Conservation (phyloP, 352 stramenopile genomes). For the Phytophthora sojae region DNA sequence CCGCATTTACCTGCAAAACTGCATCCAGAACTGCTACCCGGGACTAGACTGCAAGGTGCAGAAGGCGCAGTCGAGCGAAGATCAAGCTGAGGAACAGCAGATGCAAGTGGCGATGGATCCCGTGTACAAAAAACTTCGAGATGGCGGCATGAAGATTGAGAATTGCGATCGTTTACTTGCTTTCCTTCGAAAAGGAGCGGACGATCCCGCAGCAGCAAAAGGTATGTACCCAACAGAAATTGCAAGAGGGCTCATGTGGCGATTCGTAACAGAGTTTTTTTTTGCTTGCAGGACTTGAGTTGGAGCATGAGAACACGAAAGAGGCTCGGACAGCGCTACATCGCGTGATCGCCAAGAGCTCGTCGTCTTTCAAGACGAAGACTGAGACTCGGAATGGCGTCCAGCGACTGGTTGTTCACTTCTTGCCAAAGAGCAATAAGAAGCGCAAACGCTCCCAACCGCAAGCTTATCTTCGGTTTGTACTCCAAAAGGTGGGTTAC, state of each 20-base stretch:
- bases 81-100: constrained; percentile 22
- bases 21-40: constrained; percentile 81
- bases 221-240: constrained; percentile 28
- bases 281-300: constrained; percentile 43
- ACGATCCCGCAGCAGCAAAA: constrained; percentile 38
- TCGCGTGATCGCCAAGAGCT: constrained; percentile 65
- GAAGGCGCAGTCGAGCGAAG: constrained; percentile 26
- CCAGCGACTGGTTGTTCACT: constrained; percentile 64
- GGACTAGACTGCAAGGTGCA: constrained; percentile 69
- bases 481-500: constrained; percentile 66
- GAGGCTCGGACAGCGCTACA: constrained; percentile 67
- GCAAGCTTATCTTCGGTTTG: constrained; percentile 65
- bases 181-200: constrained; percentile 66
- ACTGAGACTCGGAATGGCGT: constrained; percentile 56
- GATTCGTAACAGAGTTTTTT: constrained; percentile 1
- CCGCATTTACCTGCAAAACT: constrained; percentile 74
- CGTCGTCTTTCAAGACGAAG: constrained; percentile 69
- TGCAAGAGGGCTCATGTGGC: not conserved
- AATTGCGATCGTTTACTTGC: constrained; percentile 63
- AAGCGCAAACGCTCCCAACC: constrained; percentile 76
- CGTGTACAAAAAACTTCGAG: constrained; percentile 73
- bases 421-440: constrained; percentile 67
- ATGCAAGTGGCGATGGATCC: constrained; percentile 71
- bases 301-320: constrained; percentile 71
- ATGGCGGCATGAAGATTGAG: constrained; percentile 50